Evolutionary conservation across 768 basidiomycete genomes (phyloP), one percentile per base, ranked within the genome.

Genomic region (Guyanaporus albipodus): DNA sequence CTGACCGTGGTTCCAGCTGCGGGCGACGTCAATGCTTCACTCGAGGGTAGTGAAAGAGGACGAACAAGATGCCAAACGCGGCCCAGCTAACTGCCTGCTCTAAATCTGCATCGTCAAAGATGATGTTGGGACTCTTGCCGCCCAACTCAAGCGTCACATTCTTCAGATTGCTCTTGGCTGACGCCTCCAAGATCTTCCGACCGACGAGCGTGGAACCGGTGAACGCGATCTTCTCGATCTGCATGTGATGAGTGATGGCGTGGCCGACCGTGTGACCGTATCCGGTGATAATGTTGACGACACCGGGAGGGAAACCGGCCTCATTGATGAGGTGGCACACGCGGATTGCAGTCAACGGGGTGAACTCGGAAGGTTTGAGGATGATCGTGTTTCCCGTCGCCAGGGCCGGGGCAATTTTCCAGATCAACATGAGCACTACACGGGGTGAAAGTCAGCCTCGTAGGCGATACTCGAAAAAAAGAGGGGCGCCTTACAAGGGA

Each of bases 141-240:
- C 79, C 80, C 29, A 82, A 64, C 54, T 82, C 80, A 47, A 82
- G 68, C 19, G 79, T 75, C 37, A 79, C 76, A 47, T 78, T 79
- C 71, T 95, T 96, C 58, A 96, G 63, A 61, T 95, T 96, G 24
- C 79, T 80, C 64, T 82, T 80, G 1, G 88, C 79, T 3, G 91
- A 78, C 4, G 87, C 85, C 56, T 88, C 80, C 74, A 91, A 73
- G 60, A 95, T 75, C 55, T 81, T 83, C 10, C 89, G 77, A 8
- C 93, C 92, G 19, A 83, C 79, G 32, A 83, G 70, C 2, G 88
- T 89, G 48, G 84, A 86, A 3, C 91, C 91, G 0, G 92, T 95
- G 71, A 95, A 94, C 0, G 90, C 85, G 23, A 92, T 68, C 66
- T 88, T 89, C 42, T 79, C 73, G 51, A 90, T 83, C 8, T 67